Evolutionary conservation across 768 basidiomycete species (phyloP), one percentile per base, ranked within the genome.

Genomic region (Kwoniella shandongensis): DNA sequence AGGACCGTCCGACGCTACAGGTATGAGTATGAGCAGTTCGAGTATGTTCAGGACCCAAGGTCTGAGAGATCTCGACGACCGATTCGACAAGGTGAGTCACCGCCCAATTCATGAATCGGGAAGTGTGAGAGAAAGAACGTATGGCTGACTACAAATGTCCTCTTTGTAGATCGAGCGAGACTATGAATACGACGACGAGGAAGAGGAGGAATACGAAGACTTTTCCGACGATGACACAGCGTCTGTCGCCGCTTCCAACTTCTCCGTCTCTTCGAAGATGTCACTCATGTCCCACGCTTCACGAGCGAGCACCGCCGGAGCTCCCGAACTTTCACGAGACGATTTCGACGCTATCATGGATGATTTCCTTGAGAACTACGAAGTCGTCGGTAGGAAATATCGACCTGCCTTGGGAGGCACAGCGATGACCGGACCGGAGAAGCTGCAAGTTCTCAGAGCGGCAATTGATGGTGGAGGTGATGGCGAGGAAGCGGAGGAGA

Each of bases 1-100:
- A 54, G 86, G 85, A 2, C 81, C 85, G 0, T 91, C 88, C 48
- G 88, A 91, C 61, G 91, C 89, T 8, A 91, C 89, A 20, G 92
- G 90, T 12, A 94, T 94, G 80, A 90, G 88, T 73, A 97, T 99
- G 92, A 94, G 89, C 75, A 92, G 90, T 67, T 91, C 91, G 2
- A 91, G 91, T 13, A 91, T 98, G 88, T 88, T 84, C 78, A 84
- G 96, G 42, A 98, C 89, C 63, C 88, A 91, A 65, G 86, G 90
- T 0, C 78, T 98, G 26, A 84, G 89, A 49, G 87, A 86, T 1
- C 80, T 99, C 40, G 96, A 99, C 70, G 91, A 97, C 70, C 83
- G 86, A 11, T 99, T 98, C 72, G 93, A 98, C 67, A 85, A 91
- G 81, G 96, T 91, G 64, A 61, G 81, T 69, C 20, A 7, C 8